phyloP scores from a whole-genome alignment of 2,329 filamentous ascomycete species.

The Fusarium caatingaense region DNA sequence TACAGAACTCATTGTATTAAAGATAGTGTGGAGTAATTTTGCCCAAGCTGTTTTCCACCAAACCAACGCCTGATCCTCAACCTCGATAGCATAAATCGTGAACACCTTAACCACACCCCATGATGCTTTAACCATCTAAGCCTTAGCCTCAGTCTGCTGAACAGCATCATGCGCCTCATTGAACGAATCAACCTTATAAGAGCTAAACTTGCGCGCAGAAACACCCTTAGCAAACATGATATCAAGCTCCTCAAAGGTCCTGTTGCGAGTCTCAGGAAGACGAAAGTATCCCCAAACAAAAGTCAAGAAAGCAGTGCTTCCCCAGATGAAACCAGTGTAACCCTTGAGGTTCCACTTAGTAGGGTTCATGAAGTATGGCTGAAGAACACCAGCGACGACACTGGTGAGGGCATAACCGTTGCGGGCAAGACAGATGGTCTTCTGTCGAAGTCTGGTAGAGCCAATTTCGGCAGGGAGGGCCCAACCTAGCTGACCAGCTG shows the following conservation, averaged over 20 bases:
- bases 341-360: slow-evolving; percentile 54
- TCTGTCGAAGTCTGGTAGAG: slow-evolving; percentile 48
- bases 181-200: slow-evolving; percentile 21
- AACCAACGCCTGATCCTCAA: not conserved
- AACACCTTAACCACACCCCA: not conserved
- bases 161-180: slow-evolving; percentile 10
- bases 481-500: slow-evolving; percentile 53
- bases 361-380: slow-evolving; percentile 55
- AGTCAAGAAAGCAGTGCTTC: slow-evolving; percentile 40
- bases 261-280: slow-evolving; percentile 62
- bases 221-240: slow-evolving; percentile 57
- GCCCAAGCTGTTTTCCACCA: not conserved
- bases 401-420: slow-evolving; percentile 42
- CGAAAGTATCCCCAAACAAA: slow-evolving; percentile 58
- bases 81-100: not conserved
- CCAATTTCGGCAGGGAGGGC: slow-evolving; percentile 49
- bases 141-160: not conserved
- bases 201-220: slow-evolving; percentile 34
- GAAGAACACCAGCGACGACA: slow-evolving; percentile 44
- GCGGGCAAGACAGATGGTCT: slow-evolving; percentile 50
- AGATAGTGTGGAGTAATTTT: not conserved
- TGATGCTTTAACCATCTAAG: not conserved
- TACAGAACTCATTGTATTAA: not conserved
- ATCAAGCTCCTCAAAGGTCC: slow-evolving; percentile 65
- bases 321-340: slow-evolving; percentile 54